Conservation (phyloP, 2,329 filamentous ascomycete genomes). For the Rhytidhysteron rufulum region DNA sequence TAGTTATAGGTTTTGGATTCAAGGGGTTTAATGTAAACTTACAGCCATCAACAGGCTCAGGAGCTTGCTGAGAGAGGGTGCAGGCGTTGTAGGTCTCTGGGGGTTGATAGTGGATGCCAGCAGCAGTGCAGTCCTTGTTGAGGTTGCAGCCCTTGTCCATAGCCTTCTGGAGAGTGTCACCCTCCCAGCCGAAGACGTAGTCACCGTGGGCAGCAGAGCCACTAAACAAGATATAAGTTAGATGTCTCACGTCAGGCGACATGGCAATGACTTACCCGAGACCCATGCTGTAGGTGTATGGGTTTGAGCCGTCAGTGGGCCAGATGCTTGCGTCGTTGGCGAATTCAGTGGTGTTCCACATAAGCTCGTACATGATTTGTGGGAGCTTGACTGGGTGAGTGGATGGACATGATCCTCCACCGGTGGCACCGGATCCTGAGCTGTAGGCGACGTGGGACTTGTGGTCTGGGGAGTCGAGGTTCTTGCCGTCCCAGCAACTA, state of each 20-base stretch:
- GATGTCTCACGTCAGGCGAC: neutral
- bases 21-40: constrained; percentile 12
- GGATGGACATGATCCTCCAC: constrained; percentile 47
- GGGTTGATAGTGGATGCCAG: constrained; percentile 25
- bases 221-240: constrained; percentile 9
- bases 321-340: constrained; percentile 25
- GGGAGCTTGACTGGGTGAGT: constrained; percentile 30
- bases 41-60: constrained; percentile 30
- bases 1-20: constrained; percentile 1
- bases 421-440: constrained; percentile 42
- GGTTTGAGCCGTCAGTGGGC: constrained; percentile 29
- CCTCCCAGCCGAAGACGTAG: constrained; percentile 45
- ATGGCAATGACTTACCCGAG: constrained; percentile 18
- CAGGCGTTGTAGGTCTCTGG: constrained; percentile 26
- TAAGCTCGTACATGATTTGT: constrained; percentile 34
- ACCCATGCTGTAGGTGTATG: constrained; percentile 32
- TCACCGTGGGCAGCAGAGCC: constrained; percentile 32
- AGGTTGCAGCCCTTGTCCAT: constrained; percentile 40
- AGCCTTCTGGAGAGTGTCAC: constrained; percentile 40
- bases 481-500: constrained; percentile 26
- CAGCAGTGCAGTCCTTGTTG: constrained; percentile 27
- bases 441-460: constrained; percentile 45
- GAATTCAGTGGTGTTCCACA: constrained; percentile 31
- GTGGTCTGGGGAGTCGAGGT: constrained; percentile 30
- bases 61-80: constrained; percentile 31